Evolutionary conservation across 2,329 filamentous ascomycete genomes (phyloP), one percentile per base, ranked within the genome.

Genomic region (Aspergillus terreus): DNA sequence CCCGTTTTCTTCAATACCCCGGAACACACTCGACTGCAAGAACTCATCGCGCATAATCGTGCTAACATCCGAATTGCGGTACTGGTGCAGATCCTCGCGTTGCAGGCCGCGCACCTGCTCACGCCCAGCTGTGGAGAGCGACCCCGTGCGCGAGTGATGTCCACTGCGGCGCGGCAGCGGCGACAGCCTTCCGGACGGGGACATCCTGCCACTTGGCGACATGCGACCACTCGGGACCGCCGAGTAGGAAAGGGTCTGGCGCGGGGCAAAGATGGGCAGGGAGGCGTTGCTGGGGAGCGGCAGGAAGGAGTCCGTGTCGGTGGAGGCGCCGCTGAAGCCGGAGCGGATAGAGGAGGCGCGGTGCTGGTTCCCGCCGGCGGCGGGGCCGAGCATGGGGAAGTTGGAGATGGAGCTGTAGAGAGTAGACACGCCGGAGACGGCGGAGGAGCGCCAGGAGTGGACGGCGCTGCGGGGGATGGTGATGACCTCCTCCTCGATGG

Each of bases 41-140:
- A 71, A 69, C 27, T 68, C 68, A 6, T 71, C 68, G 23, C 63
- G 56, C 64, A 69, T 64, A 38, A 66, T 65, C 12, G 59, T 50
- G 51, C 67, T 71, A 15, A 72, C 58, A 53, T 72, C 69, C n/a
- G 68, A 69, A 47, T 70, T 70, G 36, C 68, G 67, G 52, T 71
- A 71, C 46, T 60, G 68, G 36, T 60, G 59, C 43, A 67, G 49
- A 14, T 70, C 67, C 50, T 70, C 68, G 17, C 68, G 65, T 10
- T 64, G 60, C 4, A 71, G 54, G 14, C 68, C 66, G 21, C 62
- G 66, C 17, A 67, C 49, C 45, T 68, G 64, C 44, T 69, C 66
- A 10, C 65, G 54, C 6, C 64, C 66, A 3, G 50, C 54, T 1
- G 61, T 65, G 6, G 67, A 70, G 12, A 65, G 44, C 6, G 62